A percentile compares a stretch with the other conserved stretches of the same genome.
Conservation (phyloP, 805 yeast genomes). For the Lipomyces lipofer region DNA sequence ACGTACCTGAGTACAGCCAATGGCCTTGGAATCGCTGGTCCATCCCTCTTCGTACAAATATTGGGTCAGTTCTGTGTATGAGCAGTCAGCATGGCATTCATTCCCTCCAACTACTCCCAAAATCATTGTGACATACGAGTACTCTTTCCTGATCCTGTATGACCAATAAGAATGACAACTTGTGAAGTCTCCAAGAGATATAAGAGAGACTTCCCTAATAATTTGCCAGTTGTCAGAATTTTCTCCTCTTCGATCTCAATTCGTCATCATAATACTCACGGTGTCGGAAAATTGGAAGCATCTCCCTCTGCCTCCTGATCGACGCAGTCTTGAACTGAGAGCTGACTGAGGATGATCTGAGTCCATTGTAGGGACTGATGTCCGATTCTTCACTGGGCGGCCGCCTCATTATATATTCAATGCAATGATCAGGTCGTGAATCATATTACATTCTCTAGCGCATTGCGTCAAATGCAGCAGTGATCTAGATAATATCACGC, state of each 20-base stretch:
- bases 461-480: too few relatives aligned
- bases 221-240: not conserved
- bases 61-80: conserved; percentile 31
- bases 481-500: too few relatives aligned
- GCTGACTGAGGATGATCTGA: conserved; percentile 15
- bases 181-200: conserved; percentile 27
- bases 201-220: conserved; percentile 23
- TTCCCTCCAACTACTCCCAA: too few relatives aligned
- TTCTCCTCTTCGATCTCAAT: not conserved
- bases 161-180: conserved; percentile 30
- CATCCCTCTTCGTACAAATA: conserved; percentile 32
- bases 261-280: conserved; percentile 8
- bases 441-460: too few relatives aligned
- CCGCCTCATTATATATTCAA: too few relatives aligned
- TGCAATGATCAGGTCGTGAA: too few relatives aligned
- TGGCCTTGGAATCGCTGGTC: conserved; percentile 35
- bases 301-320: conserved; percentile 18
- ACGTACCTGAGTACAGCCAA: conserved; percentile 67
- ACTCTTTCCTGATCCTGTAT: conserved; percentile 35
- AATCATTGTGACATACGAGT: conserved; percentile 35
- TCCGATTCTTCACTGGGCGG: too few relatives aligned
- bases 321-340: conserved; percentile 23
- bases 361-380: conserved; percentile 2
- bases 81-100: too few relatives aligned
- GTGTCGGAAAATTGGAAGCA: conserved; percentile 27